Base-by-base conservation (phyloP, 495 filamentous ascomycete species). In the Xylaria scruposa region DNA sequence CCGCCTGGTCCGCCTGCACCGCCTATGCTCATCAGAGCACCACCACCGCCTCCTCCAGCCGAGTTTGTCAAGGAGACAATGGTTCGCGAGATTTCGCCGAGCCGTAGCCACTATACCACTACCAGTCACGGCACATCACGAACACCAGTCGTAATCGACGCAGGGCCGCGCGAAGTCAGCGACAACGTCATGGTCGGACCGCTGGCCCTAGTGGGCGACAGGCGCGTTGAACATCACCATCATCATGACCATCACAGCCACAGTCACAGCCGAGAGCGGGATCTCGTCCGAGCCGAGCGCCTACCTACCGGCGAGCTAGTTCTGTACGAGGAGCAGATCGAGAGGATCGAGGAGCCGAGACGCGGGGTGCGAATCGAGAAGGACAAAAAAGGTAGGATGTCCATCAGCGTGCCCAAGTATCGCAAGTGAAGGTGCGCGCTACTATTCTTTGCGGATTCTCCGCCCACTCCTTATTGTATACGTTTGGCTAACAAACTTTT, bases 361-460 rank as follows among this genome's bases (percentile, higher is more conserved):
- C 81, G 83, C 38, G 88, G 88, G 21, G 86, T 91, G 26, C 87
- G 93, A 75, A 84, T 96, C 73, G 90, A 92, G 82, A 92, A 90
- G 85, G 92, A 97, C 78, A 90, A 90, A 82, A 93, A 88, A 91
- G 93, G 94, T 97, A 94, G 86, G 91, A 85, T 92, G 86, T 88
- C 85, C 82, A 87, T 92, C 81, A 85, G 83, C 81, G 80, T 89
- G 82, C 87, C 89, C 80, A 87, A 83, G 80, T 78, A 85, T 83
- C 81, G 77, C 79, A 76, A 81, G 77, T 79, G 80, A 85, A 80
- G 77, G 79, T 81, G 81, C 72, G 80, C 77, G 56, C 54, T 29
- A 68, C 38, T 63, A 31, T 46, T 29, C 29, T 53, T 71, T 29
- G 15, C 29, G 38, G 62, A 6, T 49, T 58, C 49, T 40, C 62